These are phyloP conservation scores for Monosporascus sp. DNA, from an alignment of 2,329 filamentous ascomycete genomes.

Conservation along the genomic window DNA sequence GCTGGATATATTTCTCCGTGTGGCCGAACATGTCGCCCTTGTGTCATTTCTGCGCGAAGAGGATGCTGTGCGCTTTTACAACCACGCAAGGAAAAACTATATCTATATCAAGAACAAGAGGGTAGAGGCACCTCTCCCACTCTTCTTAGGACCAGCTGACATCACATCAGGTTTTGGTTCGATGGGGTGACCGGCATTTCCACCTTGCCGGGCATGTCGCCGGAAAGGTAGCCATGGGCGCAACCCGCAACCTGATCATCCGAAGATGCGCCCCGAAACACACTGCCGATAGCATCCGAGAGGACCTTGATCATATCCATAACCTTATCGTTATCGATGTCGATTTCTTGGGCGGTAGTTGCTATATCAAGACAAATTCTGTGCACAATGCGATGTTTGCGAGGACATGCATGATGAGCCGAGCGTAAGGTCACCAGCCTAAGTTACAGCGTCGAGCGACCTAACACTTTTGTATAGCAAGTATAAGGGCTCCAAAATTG, in stretches of 20 bases:
- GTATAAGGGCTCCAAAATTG: constrained; percentile 67
- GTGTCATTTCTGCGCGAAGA: constrained; percentile 65
- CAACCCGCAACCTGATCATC: constrained; percentile 70
- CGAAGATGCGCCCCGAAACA: constrained; percentile 51
- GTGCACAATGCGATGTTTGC: constrained; percentile 72
- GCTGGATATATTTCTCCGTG: constrained; percentile 61
- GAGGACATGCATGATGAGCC: constrained; percentile 70
- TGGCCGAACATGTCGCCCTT: constrained; percentile 52
- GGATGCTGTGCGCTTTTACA: constrained; percentile 60
- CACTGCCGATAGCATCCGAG: constrained; percentile 60
- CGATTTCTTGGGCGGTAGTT: constrained; percentile 52
- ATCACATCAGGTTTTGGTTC: constrained; percentile 54
- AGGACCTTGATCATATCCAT: constrained; percentile 78
- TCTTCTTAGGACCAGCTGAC: constrained; percentile 6
- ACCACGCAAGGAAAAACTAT: constrained; percentile 58
- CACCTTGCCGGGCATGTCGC: constrained; percentile 57
- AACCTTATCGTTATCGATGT: constrained; percentile 68
- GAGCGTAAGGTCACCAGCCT: constrained; percentile 33
- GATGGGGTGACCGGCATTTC: constrained; percentile 69
- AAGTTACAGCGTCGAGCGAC: constrained; percentile 1
- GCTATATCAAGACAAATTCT: constrained; percentile 70
- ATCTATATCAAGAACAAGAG: constrained; percentile 65
- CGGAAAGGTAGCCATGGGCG: constrained; percentile 59
- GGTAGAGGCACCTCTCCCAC: constrained; percentile 40
- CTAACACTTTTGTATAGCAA: constrained; percentile 38